These are phyloP conservation scores for Dalbergia cultrata DNA, from an alignment of 306 rosid genomes.

Conservation along the genomic window DNA sequence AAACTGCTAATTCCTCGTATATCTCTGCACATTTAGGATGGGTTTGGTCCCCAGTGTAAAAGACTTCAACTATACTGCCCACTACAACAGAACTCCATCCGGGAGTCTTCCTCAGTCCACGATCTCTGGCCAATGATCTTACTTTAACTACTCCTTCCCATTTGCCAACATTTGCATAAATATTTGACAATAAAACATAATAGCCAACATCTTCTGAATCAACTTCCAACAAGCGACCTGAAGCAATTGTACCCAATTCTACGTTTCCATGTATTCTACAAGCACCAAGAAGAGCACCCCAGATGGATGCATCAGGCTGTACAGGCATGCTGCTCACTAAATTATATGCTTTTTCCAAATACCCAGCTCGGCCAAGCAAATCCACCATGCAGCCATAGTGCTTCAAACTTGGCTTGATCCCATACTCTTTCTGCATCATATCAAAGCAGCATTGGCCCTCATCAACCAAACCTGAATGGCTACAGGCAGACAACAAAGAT, in stretches of 20 bases:
- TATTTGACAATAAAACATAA: constrained; percentile 61
- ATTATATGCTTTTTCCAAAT: constrained; percentile 54
- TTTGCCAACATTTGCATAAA: constrained; percentile 59
- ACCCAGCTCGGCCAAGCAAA: constrained; percentile 60
- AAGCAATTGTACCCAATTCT: constrained; percentile 40
- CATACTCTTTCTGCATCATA: constrained; percentile 53
- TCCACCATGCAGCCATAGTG: constrained; percentile 68
- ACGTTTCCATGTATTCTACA: constrained; percentile 60
- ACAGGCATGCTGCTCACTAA: constrained; percentile 59
- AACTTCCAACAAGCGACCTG: constrained; percentile 52
- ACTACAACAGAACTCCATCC: constrained; percentile 61
- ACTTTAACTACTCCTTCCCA: constrained; percentile 57
- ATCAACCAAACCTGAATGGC: constrained; percentile 59
- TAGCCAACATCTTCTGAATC: constrained; percentile 62
- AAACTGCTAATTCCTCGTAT: constrained; percentile 53
- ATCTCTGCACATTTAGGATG: constrained; percentile 54
- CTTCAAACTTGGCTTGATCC: constrained; percentile 55
- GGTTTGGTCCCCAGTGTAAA: constrained; percentile 60
- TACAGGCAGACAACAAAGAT: constrained; percentile 60
- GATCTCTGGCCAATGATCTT: constrained; percentile 52
- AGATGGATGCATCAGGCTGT: constrained; percentile 56
- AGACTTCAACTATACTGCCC: constrained; percentile 57
- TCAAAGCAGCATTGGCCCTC: constrained; percentile 57
- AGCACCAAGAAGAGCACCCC: constrained; percentile 66
- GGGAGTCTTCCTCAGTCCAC: constrained; percentile 53